Evolutionary conservation across 2,329 filamentous ascomycete species (phyloP), one percentile per base, ranked within the genome.

Genomic region (Alternaria alternata): DNA sequence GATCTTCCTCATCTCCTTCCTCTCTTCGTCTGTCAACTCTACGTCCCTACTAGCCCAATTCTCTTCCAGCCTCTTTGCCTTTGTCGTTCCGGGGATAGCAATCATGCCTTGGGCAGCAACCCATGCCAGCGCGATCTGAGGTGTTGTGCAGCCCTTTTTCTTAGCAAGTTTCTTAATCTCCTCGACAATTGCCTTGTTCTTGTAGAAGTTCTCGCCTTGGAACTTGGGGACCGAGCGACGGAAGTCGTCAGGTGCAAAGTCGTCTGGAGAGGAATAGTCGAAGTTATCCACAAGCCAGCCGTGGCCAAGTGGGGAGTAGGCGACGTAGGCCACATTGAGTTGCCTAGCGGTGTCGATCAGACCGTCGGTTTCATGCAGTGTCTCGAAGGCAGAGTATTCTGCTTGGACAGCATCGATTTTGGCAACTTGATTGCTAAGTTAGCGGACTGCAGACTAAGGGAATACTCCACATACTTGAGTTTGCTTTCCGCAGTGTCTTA

Each of bases 131-230:
- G 85, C 83, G 36, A 91, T 71, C 71, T 91, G 88, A 0, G 82
- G 81, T 0, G 85, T 66, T 0, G 88, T 88, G 54, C 79, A 82
- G 1, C 79, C 82, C 73, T 89, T 88, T 58, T 66, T 62, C 22
- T 55, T 42, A 3, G 75, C 75, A 7, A 78, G 32, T 41, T 62
- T 64, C 55, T 66, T 65, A 6, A 78, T 59, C 26, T 66, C 51
- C 18, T 72, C 65, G 1, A 77, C 72, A 14, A 77, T 66, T 8
- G 66, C 60, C 36, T 70, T 59, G 56, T 79, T 78, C 51, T 67
- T 66, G 51, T 70, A 66, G 53, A 75, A 72, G 51, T 77, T 77
- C 18, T 74, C 81, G 5, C 65, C 72, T 53, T 71, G 66, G 63
- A 83, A 84, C 7, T 79, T 78, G 1, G 83, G 82, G 5, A 78